Evolutionary conservation across 2,329 filamentous ascomycete genomes (phyloP).

Genomic region (Hymenoscyphus albidus): DNA sequence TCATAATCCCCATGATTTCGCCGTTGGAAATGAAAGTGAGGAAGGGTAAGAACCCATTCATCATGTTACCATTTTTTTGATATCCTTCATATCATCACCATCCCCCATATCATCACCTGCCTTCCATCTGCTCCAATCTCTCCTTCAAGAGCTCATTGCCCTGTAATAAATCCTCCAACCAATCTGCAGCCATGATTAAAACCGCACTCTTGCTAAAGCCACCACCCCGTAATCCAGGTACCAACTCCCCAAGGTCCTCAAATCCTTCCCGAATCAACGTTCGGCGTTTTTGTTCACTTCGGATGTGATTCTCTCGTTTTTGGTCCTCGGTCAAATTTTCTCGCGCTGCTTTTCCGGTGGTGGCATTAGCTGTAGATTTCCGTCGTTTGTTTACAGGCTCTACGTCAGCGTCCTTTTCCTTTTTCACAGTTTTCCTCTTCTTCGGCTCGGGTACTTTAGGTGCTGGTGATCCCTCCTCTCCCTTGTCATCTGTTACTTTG

Average conservation of each 20-base stretch:
- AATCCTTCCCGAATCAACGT: slow-evolving; percentile 78
- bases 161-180: slow-evolving; percentile 67
- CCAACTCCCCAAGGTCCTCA: slow-evolving; percentile 71
- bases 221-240: slow-evolving; percentile 69
- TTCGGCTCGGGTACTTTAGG: slow-evolving; percentile 35
- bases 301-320: slow-evolving; percentile 81
- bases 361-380: slow-evolving; percentile 42
- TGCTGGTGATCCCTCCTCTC: slow-evolving; percentile 39
- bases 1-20: no score
- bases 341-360: slow-evolving; percentile 45
- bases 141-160: slow-evolving; percentile 61
- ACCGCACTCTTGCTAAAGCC: slow-evolving; percentile 82
- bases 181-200: slow-evolving; percentile 70
- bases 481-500: slow-evolving; percentile 45
- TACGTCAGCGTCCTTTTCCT: slow-evolving; percentile 30
- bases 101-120: slow-evolving; percentile 10
- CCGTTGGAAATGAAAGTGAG: no score
- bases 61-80: no score
- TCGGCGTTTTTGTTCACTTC: slow-evolving; percentile 81
- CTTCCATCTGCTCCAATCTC: slow-evolving; percentile 49
- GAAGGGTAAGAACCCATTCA: no score
- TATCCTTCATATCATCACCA: neutral
- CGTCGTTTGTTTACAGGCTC: slow-evolving; percentile 41
- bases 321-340: slow-evolving; percentile 72
- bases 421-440: slow-evolving; percentile 33